Evolutionary conservation across 2,329 filamentous ascomycete genomes (phyloP).

Genomic region (Colletotrichum sidae): DNA sequence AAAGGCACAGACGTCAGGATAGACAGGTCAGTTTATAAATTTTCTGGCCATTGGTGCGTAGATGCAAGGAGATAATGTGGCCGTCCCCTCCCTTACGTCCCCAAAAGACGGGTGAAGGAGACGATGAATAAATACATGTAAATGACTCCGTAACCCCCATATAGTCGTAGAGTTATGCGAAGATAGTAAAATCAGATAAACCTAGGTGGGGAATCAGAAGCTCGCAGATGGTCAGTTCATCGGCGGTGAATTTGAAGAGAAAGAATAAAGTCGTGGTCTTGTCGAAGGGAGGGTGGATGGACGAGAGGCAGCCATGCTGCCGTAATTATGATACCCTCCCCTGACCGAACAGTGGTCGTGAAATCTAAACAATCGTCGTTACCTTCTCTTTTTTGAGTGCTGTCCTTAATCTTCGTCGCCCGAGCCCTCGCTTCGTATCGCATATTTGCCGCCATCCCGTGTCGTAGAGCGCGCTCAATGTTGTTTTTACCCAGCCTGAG

Average conservation of each 20-base stretch:
- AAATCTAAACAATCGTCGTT: conserved; percentile 29
- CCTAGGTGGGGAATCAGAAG: conserved; percentile 33
- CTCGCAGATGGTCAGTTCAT: not conserved
- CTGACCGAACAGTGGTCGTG: conserved; percentile 30
- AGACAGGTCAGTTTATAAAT: too few species aligned
- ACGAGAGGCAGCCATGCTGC: not conserved
- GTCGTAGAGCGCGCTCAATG: not conserved
- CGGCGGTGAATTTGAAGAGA: conserved; percentile 7
- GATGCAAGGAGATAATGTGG: too few species aligned
- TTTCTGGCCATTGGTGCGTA: too few species aligned
- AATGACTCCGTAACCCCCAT: conserved; percentile 19
- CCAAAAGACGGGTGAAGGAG: too few species aligned
- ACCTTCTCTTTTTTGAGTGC: conserved; percentile 15
- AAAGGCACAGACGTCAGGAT: too few species aligned
- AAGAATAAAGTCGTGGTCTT: conserved; percentile 24
- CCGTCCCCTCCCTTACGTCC: too few species aligned
- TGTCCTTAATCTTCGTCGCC: conserved; percentile 14
- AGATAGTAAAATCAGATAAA: conserved; percentile 10
- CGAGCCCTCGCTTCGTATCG: not conserved
- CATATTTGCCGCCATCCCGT: not conserved
- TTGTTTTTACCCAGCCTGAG: not conserved
- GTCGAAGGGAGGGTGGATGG: conserved; percentile 10
- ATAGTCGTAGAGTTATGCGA: conserved; percentile 30
- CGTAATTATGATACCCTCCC: conserved; percentile 19
- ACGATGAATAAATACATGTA: conserved; percentile 29